These are phyloP conservation scores for Beta corolliflora DNA, from an alignment of 179 eudicot species.

Conservation along the genomic window DNA sequence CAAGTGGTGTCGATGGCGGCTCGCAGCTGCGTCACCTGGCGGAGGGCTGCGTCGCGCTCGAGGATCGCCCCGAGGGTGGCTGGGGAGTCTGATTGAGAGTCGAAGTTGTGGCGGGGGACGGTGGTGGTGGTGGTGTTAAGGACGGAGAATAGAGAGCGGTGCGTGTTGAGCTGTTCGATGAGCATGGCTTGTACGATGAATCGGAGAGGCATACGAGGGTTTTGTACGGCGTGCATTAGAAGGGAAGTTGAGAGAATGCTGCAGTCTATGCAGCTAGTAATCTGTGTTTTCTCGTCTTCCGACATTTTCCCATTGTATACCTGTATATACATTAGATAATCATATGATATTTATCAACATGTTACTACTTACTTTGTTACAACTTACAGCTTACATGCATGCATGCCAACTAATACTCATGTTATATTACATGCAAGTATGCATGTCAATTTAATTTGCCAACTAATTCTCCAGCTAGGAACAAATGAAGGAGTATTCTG, in stretches of 20 bases:
- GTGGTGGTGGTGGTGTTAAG: conserved; percentile 24
- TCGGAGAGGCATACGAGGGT: conserved; percentile 78
- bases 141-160: conserved; percentile 59
- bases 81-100: conserved; percentile 23
- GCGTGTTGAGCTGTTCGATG: conserved; percentile 83
- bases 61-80: conserved; percentile 73
- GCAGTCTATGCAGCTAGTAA: conserved; percentile 83
- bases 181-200: conserved; percentile 94
- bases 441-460: no score
- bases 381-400: background rate
- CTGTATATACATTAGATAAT: conserved; percentile 31
- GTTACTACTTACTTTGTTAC: background rate
- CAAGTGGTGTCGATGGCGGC: conserved; percentile 56
- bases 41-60: conserved; percentile 65
- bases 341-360: background rate
- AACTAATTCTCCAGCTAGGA: no score
- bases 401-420: background rate
- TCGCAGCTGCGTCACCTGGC: conserved; percentile 56
- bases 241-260: conserved; percentile 55
- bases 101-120: background rate
- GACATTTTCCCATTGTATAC: conserved; percentile 52
- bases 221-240: conserved; percentile 83
- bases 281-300: conserved; percentile 63
- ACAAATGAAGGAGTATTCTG: no score
- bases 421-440: no score